Base-by-base conservation (phyloP, 2,329 filamentous ascomycete genomes). In the Metarhizium album region DNA sequence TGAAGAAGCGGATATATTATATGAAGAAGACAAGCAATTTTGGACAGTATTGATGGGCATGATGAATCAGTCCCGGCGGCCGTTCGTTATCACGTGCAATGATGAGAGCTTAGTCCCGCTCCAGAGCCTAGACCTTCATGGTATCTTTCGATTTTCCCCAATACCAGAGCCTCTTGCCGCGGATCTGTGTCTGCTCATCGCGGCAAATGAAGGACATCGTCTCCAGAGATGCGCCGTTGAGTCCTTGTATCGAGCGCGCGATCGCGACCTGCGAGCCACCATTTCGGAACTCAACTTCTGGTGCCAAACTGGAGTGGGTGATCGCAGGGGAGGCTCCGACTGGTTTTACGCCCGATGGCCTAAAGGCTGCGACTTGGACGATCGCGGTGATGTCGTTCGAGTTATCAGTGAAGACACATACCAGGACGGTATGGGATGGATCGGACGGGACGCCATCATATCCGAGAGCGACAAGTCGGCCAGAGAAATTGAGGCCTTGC, bases 291-390 rank as follows among this genome's bases (percentile, higher is more conserved):
- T 98, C 27, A 84, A 95, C 63, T 93, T 94, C 63, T 98, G 91
- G 91, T 98, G 94, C 64, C 93, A 98, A 64, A 90, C 97, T 68
- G 89, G 86, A 0, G 82, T 98, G 9, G 94, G 93, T 4, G 93
- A 95, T 63, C 75, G 81, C n/a, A 86, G 86, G 58, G 86, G 87
- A 20, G 91, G 93, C 0, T 78, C 95, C 43, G 87, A 91, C 59
- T 98, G 94, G 91, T 87, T 95, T 59, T 83, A 86, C 58, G 80
- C 84, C 46, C 78, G 84, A 51, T 91, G 84, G 82, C 86, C 87
- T 8, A 78, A 76, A 43, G 86, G 86, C 0, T 74, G 74, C 23
- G 86, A 91, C 60, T 61, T 83, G 3, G 83, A 91, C 59, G 72
- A 78, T 48, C 66, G 83, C 43, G 84, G 86, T 2, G 75, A 86